These are phyloP conservation scores for Erucastrum elatum DNA, from an alignment of 345 rosid species.

Conservation along the genomic window DNA sequence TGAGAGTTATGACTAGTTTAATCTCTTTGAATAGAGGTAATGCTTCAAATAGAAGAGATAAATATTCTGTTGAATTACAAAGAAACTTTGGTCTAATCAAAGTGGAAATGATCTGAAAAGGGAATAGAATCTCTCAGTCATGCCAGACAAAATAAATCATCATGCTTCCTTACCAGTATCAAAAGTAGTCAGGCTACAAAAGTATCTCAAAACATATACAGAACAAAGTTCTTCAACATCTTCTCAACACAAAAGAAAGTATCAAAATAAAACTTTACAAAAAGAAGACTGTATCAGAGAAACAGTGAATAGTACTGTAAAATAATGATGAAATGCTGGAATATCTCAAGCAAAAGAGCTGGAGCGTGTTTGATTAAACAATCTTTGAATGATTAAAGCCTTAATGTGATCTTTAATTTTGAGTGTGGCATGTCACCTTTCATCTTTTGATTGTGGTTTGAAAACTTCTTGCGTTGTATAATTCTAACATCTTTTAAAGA, in stretches of 20 bases:
- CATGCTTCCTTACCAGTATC: constrained; percentile 3
- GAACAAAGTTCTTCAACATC: constrained; percentile 20
- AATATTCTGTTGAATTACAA: constrained; percentile 1
- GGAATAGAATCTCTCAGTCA: constrained; percentile 28
- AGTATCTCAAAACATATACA: constrained; percentile 24
- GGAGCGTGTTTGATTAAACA: constrained; percentile 21
- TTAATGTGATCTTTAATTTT: constrained; percentile 13
- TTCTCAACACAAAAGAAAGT: not conserved
- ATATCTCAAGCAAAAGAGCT: constrained; percentile 35
- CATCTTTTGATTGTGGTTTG: constrained; percentile 27
- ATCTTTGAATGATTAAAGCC: constrained; percentile 37
- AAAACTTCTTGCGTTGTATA: constrained; percentile 23
- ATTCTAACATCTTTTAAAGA: constrained; percentile 15
- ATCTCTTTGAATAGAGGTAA: constrained; percentile 14
- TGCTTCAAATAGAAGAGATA: constrained; percentile 4
- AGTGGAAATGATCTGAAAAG: not conserved
- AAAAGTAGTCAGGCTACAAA: constrained; percentile 13
- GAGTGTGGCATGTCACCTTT: constrained; percentile 33
- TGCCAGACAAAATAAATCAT: constrained; percentile 27
- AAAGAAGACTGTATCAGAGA: not conserved
- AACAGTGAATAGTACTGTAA: too few relatives aligned
- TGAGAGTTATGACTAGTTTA: not conserved
- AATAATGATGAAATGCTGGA: constrained; percentile 35
- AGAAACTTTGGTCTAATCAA: not conserved
- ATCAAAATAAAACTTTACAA: not conserved